Evolutionary conservation across 1,284 basidiomycete species (phyloP).

Genomic region (Puccinia coronata): DNA sequence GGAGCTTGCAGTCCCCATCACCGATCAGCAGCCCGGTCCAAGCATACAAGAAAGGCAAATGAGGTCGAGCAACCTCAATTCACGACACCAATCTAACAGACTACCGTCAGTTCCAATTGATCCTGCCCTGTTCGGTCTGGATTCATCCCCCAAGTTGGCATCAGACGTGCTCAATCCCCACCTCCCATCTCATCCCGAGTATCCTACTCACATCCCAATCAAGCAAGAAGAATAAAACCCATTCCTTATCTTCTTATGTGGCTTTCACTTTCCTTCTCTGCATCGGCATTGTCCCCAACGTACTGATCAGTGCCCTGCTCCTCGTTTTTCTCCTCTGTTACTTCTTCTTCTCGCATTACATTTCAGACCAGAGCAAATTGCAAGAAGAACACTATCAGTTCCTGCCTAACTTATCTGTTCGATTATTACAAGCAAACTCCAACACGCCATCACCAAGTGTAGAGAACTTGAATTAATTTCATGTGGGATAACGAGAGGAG

Average conservation of each 20-base stretch:
- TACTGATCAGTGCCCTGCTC: not conserved
- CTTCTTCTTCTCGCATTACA: not conserved
- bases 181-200: not conserved
- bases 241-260: not conserved
- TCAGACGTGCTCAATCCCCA: conserved; percentile 10
- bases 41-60: not conserved
- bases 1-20: conserved; percentile 40
- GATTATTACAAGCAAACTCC: not conserved
- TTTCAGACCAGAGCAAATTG: too few relatives aligned
- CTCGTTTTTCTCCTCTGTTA: not conserved
- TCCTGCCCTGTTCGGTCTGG: not conserved
- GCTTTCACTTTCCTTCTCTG: not conserved
- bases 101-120: not conserved
- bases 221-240: conserved; percentile 30
- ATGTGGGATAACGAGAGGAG: too few relatives aligned
- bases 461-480: too few relatives aligned
- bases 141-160: not conserved
- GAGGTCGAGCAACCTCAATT: not conserved
- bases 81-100: not conserved
- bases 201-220: conserved; percentile 1
- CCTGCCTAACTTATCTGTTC: not conserved
- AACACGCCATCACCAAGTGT: not conserved
- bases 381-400: too few relatives aligned
- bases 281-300: not conserved
- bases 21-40: conserved; percentile 5